A percentile compares a stretch with the other conserved stretches of the same genome.
Evolutionary conservation across 768 basidiomycete species (phyloP).

Genomic region (Trametes punicea): DNA sequence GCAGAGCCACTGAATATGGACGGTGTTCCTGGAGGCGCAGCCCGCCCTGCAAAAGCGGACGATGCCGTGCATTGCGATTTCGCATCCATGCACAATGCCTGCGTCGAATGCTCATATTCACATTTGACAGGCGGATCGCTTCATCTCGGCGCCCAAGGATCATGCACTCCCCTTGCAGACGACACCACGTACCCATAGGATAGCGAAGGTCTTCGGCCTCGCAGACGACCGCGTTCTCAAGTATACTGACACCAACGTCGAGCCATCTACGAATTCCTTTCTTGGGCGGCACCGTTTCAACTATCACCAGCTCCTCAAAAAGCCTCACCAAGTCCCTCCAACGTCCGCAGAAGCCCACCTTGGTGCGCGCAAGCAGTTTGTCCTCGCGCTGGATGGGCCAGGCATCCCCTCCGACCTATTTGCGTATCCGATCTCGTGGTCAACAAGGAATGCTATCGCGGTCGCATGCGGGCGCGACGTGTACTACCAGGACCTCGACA

Average conservation of each 20-base stretch:
- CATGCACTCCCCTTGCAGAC: slow-evolving; percentile 51
- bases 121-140: slow-evolving; percentile 52
- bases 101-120: not conserved
- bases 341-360: slow-evolving; percentile 61
- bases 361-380: slow-evolving; percentile 48
- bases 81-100: not conserved
- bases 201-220: slow-evolving; percentile 60
- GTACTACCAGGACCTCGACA: slow-evolving; percentile 61
- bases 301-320: slow-evolving; percentile 47
- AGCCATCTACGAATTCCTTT: slow-evolving; percentile 38
- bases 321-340: slow-evolving; percentile 29
- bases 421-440: slow-evolving; percentile 63
- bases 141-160: slow-evolving; percentile 53
- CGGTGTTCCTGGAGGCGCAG: no score
- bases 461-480: slow-evolving; percentile 59
- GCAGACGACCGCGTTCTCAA: slow-evolving; percentile 53
- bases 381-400: slow-evolving; percentile 62
- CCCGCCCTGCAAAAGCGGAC: not conserved
- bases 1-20: no score
- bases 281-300: slow-evolving; percentile 49
- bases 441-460: slow-evolving; percentile 53
- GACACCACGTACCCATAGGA: slow-evolving; percentile 66
- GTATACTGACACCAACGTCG: slow-evolving; percentile 40
- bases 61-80: not conserved
- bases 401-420: slow-evolving; percentile 53